Conservation (phyloP, 75 land plant species). For the Picea glauca region DNA sequence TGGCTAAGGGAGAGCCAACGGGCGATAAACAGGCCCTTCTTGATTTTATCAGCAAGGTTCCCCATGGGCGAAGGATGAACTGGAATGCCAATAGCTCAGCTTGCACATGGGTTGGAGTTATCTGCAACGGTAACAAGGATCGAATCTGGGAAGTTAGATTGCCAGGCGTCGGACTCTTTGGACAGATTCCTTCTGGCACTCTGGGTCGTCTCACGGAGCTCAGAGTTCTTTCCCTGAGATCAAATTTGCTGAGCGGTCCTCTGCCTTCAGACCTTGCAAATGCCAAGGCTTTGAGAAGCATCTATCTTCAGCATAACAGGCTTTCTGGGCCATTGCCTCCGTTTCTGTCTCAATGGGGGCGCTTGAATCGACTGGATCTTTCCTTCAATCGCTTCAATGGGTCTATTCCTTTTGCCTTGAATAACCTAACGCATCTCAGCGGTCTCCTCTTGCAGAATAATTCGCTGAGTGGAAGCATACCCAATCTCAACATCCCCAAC, state of each 20-base stretch:
- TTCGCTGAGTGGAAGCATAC: conserved; percentile 62
- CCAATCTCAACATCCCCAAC: conserved; percentile 39
- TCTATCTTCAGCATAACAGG: conserved; percentile 51
- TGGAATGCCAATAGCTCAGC: conserved; percentile 35
- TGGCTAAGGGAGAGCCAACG: conserved; percentile 28
- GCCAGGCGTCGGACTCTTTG: conserved; percentile 67
- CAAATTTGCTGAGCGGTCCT: conserved; percentile 57
- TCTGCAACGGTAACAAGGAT: conserved; percentile 23
- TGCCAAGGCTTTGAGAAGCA: conserved; percentile 16
- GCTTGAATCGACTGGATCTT: conserved; percentile 46
- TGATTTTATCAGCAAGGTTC: conserved; percentile 33
- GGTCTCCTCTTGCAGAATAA: conserved; percentile 63
- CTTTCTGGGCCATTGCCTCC: conserved; percentile 53
- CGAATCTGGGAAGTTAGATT: conserved; percentile 52
- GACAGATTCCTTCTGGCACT: conserved; percentile 66
- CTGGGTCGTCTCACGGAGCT: conserved; percentile 59
- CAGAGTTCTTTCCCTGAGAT: conserved; percentile 61
- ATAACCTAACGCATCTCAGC: conserved; percentile 40
- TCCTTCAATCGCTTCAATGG: conserved; percentile 58
- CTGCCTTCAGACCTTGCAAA: conserved; percentile 54
- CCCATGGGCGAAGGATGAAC: conserved; percentile 47
- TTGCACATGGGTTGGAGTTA: conserved; percentile 60
- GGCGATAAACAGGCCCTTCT: conserved; percentile 57
- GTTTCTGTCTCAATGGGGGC: conserved; percentile 22
- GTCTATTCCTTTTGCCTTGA: conserved; percentile 37